Base-by-base conservation (phyloP, 768 basidiomycete genomes). In the Amanita brunnescens region DNA sequence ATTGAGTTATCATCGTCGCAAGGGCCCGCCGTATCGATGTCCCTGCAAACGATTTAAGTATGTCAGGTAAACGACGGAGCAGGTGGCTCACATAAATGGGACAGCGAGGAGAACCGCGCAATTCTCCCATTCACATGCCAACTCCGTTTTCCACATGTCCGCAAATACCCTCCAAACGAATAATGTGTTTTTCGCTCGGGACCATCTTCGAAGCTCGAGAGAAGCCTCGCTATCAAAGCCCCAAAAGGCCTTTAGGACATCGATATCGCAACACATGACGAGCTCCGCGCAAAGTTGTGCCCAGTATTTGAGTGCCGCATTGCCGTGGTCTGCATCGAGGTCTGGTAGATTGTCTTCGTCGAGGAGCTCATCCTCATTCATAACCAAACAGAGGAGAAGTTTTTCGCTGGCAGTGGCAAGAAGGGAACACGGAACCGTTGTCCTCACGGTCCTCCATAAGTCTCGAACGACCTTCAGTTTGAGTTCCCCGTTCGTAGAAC, bases 81-180 rank as follows among this genome's bases (percentile, higher is more conserved):
- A 58, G 44, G 47, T 48, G 18, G 73, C 77, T 62, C 61, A 81
- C 81, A 69, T 66, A 57, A 88, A 90, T 5, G 87, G 87, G 46
- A 79, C 70, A 24, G 73, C 73, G 23, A 85, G 69, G 20, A 87
- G 69, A 18, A 76, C 61, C 13, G 75, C 64, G 16, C 74, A 74
- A 12, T 75, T 73, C 53, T 83, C 79, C 80, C 80, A 87, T 16
- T 62, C 65, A 1, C 70, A 70, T 13, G 70, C 68, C 2, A 57
- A 57, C 44, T 73, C 69, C 12, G 68, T 66, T 47, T 62, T 67
- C 85, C 87, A 90, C 16, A 69, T 69, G 50, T 78, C 70, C 18
- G 74, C 67, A 56, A 81, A 81, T 20, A 64, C 64, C 24, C 68
- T 64, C 87, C 87, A 91, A 6, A 85, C 73, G 0, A 21, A 68